phyloP scores from a whole-genome alignment of 352 stramenopile genomes.

The Phytophthora macrochlamydospora region DNA sequence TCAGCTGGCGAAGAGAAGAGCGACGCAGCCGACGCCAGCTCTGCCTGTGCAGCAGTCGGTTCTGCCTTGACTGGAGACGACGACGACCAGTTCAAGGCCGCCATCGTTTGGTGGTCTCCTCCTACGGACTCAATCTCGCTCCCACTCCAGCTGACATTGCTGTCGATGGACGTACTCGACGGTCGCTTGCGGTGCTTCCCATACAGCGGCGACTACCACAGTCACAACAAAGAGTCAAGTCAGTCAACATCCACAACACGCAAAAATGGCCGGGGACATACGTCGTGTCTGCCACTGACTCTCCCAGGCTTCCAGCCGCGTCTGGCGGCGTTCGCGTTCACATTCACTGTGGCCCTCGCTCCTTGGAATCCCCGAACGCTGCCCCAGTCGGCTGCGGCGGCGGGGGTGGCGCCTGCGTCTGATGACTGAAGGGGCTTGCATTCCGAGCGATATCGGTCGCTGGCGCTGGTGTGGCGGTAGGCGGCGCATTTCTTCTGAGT shows the following conservation, averaged over 20 bases:
- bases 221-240: neutral
- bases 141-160: conserved; percentile 46
- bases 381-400: conserved; percentile 12
- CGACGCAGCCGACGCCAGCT: conserved; percentile 10
- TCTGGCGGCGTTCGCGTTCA: conserved; percentile 13
- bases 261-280: conserved; percentile 9
- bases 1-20: conserved; percentile 11
- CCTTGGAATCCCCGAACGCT: conserved; percentile 16
- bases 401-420: conserved; percentile 13
- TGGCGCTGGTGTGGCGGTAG: conserved; percentile 1
- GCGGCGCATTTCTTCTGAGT: conserved; percentile 10
- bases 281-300: conserved; percentile 36
- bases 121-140: conserved; percentile 37
- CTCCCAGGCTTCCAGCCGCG: conserved; percentile 35
- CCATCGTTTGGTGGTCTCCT: conserved; percentile 15
- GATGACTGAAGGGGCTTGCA: neutral
- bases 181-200: conserved; percentile 44
- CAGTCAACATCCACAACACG: neutral
- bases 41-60: conserved; percentile 8
- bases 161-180: conserved; percentile 38
- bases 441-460: conserved; percentile 10
- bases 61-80: conserved; percentile 21
- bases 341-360: conserved; percentile 16
- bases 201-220: conserved; percentile 41
- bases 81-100: conserved; percentile 25